Percentiles rank a stretch among this genome's conserved stretches.
Evolutionary conservation across 441 rosid species (phyloP).

Genomic region (Pelargonium fulgidum): DNA sequence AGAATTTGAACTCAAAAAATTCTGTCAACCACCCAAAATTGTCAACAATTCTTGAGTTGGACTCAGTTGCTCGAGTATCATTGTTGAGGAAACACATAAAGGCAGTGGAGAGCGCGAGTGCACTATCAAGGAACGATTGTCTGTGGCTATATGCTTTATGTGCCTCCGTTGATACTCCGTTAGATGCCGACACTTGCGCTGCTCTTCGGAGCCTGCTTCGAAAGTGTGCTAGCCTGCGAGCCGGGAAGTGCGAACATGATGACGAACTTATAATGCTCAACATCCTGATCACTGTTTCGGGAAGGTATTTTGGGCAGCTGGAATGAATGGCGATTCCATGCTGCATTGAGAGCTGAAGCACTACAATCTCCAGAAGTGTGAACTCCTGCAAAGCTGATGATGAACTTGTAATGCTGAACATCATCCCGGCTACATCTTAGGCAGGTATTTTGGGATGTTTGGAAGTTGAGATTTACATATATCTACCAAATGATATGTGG

Average conservation of each 20-base stretch:
- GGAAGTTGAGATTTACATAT: too few species aligned
- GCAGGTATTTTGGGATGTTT: too few species aligned
- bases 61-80: constrained; percentile 55
- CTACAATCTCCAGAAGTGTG: too few species aligned
- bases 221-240: constrained; percentile 66
- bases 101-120: constrained; percentile 32
- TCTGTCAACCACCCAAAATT: constrained; percentile 30
- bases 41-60: constrained; percentile 50
- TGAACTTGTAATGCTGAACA: too few species aligned
- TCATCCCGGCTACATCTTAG: too few species aligned
- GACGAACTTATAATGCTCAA: constrained; percentile 74
- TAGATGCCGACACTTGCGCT: constrained; percentile 62
- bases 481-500: too few species aligned
- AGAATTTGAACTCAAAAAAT: constrained; percentile 13
- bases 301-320: constrained; percentile 69
- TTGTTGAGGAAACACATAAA: constrained; percentile 54
- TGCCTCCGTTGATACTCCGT: constrained; percentile 65
- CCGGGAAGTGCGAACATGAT: constrained; percentile 49
- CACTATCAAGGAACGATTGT: constrained; percentile 41
- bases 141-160: constrained; percentile 67
- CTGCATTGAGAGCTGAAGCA: too few species aligned
- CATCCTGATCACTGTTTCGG: constrained; percentile 64
- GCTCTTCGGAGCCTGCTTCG: constrained; percentile 58
- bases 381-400: too few species aligned
- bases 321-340: constrained; percentile 22